These are phyloP conservation scores for Epichloe gansuensis DNA, from an alignment of 2,329 filamentous ascomycete genomes.

Conservation along the genomic window DNA sequence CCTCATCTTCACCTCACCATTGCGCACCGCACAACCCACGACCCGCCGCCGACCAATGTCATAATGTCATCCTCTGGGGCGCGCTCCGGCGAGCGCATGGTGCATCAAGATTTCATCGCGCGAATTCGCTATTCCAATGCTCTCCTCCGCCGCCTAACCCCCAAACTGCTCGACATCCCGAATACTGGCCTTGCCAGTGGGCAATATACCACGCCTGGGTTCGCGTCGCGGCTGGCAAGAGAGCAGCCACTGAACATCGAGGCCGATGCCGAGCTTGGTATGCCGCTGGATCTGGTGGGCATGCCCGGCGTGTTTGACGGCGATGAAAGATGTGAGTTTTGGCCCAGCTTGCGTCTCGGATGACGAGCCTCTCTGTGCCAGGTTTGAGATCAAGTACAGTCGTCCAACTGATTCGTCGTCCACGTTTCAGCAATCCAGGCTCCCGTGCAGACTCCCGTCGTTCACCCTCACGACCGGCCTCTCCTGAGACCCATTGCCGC, in stretches of 20 bases:
- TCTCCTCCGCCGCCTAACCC: constrained; percentile 83
- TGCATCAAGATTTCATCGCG: constrained; percentile 94
- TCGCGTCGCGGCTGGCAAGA: constrained; percentile 76
- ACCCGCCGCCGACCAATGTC: no score
- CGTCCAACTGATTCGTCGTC: constrained; percentile 3
- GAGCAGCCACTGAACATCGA: constrained; percentile 95
- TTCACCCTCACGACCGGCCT: constrained; percentile 74
- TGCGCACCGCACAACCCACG: no score
- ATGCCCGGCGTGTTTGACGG: constrained; percentile 92
- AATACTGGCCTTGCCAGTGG: constrained; percentile 79
- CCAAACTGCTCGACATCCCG: constrained; percentile 93
- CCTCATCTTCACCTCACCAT: no score
- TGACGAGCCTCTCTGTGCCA: no score
- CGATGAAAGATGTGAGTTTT: constrained; percentile 69
- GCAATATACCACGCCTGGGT: constrained; percentile 82
- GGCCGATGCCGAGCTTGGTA: constrained; percentile 92
- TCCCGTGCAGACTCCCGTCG: constrained; percentile 52
- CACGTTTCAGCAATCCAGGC: constrained; percentile 61
- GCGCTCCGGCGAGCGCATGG: constrained; percentile 43
- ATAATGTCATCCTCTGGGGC: constrained; percentile 22
- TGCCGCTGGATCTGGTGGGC: constrained; percentile 91
- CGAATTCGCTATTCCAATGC: constrained; percentile 93
- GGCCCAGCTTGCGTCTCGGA: no score
- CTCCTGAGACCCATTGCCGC: constrained; percentile 75
- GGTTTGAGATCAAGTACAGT: no score